Evolutionary conservation across 495 filamentous ascomycete species (phyloP).

Genomic region (Recurvomyces mirabilis): DNA sequence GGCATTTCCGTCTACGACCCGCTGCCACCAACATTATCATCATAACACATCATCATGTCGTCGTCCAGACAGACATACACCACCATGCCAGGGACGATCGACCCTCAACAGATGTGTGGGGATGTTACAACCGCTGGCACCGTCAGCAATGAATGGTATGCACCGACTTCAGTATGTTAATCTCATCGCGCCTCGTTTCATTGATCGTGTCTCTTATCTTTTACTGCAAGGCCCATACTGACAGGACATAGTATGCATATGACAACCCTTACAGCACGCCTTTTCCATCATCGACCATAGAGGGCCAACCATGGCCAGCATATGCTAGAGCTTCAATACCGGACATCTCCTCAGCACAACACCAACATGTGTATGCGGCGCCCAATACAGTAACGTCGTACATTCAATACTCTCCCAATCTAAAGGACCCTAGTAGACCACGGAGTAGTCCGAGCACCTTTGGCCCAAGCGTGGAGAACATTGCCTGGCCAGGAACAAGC

Average conservation of each 20-base stretch:
- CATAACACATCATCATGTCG: slow-evolving; percentile 2
- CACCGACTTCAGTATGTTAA: slow-evolving; percentile 18
- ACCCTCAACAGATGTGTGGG: slow-evolving; percentile 10
- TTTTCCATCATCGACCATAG: slow-evolving; percentile 16
- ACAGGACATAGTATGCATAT: slow-evolving; percentile 13
- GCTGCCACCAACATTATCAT: slow-evolving; percentile 9
- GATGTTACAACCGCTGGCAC: slow-evolving; percentile 5
- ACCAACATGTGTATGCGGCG: slow-evolving; percentile 5
- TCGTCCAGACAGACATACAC: slow-evolving; percentile 9
- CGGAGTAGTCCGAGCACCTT: slow-evolving; percentile 32
- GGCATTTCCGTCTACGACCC: slow-evolving; percentile 3
- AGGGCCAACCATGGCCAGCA: slow-evolving; percentile 13
- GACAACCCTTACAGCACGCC: slow-evolving; percentile 22
- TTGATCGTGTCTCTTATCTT: slow-evolving; percentile 1
- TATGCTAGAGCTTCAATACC: slow-evolving; percentile 15
- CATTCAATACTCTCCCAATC: slow-evolving; percentile 5
- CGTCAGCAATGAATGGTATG: slow-evolving; percentile 15
- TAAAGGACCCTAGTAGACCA: slow-evolving; percentile 22
- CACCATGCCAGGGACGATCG: slow-evolving; percentile 8
- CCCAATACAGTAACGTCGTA: neutral
- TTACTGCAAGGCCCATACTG: slow-evolving; percentile 2
- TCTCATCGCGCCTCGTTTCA: neutral
- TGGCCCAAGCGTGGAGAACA: slow-evolving; percentile 24
- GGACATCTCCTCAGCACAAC: slow-evolving; percentile 2
- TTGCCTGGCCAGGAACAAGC: slow-evolving; percentile 23